phyloP scores from a whole-genome alignment of 192 early-diverging fungal genomes.

The Helicostylum pulchrum region DNA sequence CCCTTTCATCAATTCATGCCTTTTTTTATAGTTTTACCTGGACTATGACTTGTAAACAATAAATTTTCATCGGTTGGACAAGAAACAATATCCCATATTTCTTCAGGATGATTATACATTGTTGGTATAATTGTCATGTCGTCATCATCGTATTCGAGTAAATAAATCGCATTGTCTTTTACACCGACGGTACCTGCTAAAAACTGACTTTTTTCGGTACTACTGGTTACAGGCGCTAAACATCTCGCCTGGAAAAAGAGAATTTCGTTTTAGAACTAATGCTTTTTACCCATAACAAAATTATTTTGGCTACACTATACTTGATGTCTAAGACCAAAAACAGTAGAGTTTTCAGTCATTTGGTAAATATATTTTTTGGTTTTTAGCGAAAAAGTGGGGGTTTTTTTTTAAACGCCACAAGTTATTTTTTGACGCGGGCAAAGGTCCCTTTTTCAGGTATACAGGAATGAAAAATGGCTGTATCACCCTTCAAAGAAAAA shows the following conservation, averaged over 20 bases:
- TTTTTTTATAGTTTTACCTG: conserved; percentile 30
- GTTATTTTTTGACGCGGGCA: too few relatives aligned
- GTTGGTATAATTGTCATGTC: conserved; percentile 52
- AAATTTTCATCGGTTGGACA: conserved; percentile 54
- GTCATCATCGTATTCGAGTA: conserved; percentile 79
- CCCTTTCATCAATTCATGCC: not conserved
- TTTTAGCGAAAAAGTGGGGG: not conserved
- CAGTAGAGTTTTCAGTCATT: conserved; percentile 44
- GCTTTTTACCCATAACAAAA: not conserved
- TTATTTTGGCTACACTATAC: conserved; percentile 29
- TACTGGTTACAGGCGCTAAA: conserved; percentile 56
- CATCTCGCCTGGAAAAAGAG: conserved; percentile 49
- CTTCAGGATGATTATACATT: conserved; percentile 60
- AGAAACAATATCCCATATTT: conserved; percentile 64
- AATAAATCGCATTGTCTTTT: conserved; percentile 60
- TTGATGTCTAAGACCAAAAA: conserved; percentile 66
- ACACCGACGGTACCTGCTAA: conserved; percentile 66
- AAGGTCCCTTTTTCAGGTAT: too few relatives aligned
- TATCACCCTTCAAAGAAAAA: too few relatives aligned
- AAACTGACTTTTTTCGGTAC: conserved; percentile 66
- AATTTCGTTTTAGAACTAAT: not conserved
- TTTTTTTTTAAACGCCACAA: not conserved
- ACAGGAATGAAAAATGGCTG: too few relatives aligned
- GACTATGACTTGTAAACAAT: conserved; percentile 57
- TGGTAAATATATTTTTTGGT: not conserved